Evolutionary conservation across 345 rosid genomes (phyloP), one percentile per base, ranked within the genome.

Genomic region (Boechera retrofracta): DNA sequence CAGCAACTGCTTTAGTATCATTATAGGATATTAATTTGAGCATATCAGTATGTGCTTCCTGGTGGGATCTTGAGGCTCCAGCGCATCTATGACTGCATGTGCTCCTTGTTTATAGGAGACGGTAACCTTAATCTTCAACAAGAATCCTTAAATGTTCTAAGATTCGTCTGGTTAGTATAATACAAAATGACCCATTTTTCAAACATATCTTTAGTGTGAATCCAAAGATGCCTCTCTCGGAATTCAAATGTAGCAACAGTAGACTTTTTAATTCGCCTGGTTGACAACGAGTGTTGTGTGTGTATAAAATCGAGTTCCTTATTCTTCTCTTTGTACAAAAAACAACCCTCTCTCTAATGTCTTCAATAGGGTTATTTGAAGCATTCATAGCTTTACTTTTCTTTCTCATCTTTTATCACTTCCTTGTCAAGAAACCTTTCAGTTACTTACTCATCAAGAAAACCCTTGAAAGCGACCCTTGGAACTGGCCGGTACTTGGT

Each of bases 401-500:
- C 39, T 56, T 56, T 31, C 61, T 31, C 61, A 6, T 31, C 5
- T 31, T 31, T 11, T 28, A 28, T 28, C 7, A 31, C 61, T 56
- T 56, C 5, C 39, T 56, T 2, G 1, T 56, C 61, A 32, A 56
- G 13, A 56, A 56, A 31, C 2, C 5, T 52, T 52, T 52, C 13
- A 52, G 21, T 56, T 13, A 31, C 61, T 6, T 56, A 13, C 21
- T 31, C 2, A 13, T 31, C 39, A 32, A 56, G 13, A 56, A 56
- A 29, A 3, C 10, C 21, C 21, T 31, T 31, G 10, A 3, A 31
- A 56, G 21, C 21, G 15, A 31, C 21, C 61, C 38, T 31, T 31
- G 61, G 61, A 56, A 56, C 38, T 56, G 39, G 61, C 61, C 61
- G 18, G 39, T 56, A 2, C 5, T 56, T 56, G 61, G 61, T 7